Conservation (phyloP, 208 protist species). For the Phytomonas serpens region DNA sequence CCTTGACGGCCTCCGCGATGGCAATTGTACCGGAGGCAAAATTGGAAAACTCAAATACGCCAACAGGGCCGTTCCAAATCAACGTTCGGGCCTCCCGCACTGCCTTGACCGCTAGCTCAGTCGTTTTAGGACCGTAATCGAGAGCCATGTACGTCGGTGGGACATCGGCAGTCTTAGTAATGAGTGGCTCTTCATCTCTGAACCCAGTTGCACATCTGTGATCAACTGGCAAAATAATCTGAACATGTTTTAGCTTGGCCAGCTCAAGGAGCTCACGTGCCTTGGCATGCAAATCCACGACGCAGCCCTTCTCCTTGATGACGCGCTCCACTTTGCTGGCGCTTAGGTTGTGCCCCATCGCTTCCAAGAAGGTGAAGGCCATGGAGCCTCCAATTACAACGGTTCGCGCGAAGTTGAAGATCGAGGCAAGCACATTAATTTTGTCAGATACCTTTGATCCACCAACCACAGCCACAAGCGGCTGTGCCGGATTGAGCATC, state of each 20-base stretch:
- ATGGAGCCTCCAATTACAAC: constrained; percentile 99
- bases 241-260: constrained; percentile 91
- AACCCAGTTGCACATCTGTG: constrained; percentile 95
- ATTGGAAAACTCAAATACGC: constrained; percentile 97
- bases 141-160: constrained; percentile 91
- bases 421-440: constrained; percentile 98
- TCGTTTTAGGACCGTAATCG: constrained; percentile 95
- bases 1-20: constrained; percentile 70
- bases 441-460: constrained; percentile 99
- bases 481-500: constrained; percentile 77
- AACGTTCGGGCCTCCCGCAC: constrained; percentile 87
- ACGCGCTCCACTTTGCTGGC: constrained; percentile 94
- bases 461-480: constrained; percentile 95
- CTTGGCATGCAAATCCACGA: constrained; percentile 68
- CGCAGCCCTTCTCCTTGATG: constrained; percentile 69
- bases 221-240: constrained; percentile 97
- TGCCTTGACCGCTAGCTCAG: constrained; percentile 52
- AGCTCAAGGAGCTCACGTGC: constrained; percentile 65
- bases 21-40: constrained; percentile 90
- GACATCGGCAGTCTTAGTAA: constrained; percentile 73
- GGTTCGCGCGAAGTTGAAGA: constrained; percentile 97
- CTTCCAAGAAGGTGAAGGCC: constrained; percentile 98
- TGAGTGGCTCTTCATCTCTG: constrained; percentile 54
- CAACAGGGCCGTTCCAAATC: constrained; percentile 97
- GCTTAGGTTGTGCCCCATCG: constrained; percentile 85